Base-by-base conservation (phyloP, 2,329 filamentous ascomycete genomes). In the Didymella arachidicola region DNA sequence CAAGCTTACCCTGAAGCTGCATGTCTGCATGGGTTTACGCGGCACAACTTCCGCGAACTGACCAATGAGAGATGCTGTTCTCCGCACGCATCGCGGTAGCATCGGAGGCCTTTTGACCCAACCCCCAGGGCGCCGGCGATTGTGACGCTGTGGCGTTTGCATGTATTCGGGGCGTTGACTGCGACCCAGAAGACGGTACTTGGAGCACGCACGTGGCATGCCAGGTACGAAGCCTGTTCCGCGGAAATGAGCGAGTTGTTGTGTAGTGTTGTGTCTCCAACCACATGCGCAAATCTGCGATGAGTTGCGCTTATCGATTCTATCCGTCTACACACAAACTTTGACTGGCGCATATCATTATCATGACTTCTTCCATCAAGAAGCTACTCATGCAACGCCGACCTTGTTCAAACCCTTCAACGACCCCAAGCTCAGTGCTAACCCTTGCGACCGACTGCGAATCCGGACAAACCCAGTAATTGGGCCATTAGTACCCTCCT, bases 401-500 rank as follows among this genome's bases (percentile, higher is more conserved):
- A 75, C 75, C 66, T 77, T 78, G 65, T 93, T 97, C 62, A 99
- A 82, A 1, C 95, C 95, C 82, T 98, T 99, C 72, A 99, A 83
- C 48, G 92, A 96, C 30, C 95, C 95, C 64, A 99, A 82, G 80
- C 94, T 97, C 68, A 99, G 82, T 11, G 95, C 95, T 73, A 99
- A 83, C 47, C 95, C 95, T 81, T 99, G 95, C 36, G 93, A 97
- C 76, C 95, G 90, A 83, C 93, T 97, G 80, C 95, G 89, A 86
- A 99, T 99, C 76, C 95, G 89, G 64, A 99, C 93, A 78, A 99
- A 99, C 43, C 95, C 95, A 41, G 94, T 97, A 63, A 99, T 94
- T 6, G 93, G 92, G 25, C 95, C 95, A 72, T 97, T 90, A 26
- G 97, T 93, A 59, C 93, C 93, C 77, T 98, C 93, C 81, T 97